These are phyloP conservation scores for Diaporthe humulicola DNA, from an alignment of 2,329 filamentous ascomycete species.

Conservation along the genomic window DNA sequence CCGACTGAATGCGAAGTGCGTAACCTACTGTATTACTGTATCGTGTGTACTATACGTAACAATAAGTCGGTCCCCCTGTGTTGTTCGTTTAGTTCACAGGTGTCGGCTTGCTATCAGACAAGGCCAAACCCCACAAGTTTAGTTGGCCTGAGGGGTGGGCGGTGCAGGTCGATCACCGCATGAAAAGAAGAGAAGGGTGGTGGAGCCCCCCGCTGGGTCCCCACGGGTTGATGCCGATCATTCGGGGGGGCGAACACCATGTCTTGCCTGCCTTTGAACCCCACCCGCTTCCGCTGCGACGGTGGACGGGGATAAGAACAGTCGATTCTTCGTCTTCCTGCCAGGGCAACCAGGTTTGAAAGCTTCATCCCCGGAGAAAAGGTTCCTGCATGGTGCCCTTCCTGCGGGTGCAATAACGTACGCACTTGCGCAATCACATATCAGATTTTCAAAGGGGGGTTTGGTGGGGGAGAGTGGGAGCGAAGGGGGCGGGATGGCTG, in stretches of 20 bases:
- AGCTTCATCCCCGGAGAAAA: background rate
- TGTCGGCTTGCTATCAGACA: too few relatives aligned
- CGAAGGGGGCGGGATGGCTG: background rate
- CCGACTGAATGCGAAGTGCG: too few relatives aligned
- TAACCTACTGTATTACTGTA: too few relatives aligned
- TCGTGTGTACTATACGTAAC: too few relatives aligned
- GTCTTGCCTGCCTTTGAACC: background rate
- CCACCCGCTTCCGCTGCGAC: constrained; percentile 4
- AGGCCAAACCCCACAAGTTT: background rate
- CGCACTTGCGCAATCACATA: background rate
- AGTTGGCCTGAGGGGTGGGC: background rate
- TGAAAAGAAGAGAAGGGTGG: background rate
- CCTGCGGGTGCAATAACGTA: too few relatives aligned
- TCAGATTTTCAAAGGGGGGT: background rate
- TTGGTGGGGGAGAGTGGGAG: background rate
- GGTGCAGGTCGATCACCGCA: constrained; percentile 25
- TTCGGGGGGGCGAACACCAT: constrained; percentile 14
- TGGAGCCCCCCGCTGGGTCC: constrained; percentile 9
- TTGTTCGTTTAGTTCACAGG: too few relatives aligned
- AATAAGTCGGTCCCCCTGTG: too few relatives aligned
- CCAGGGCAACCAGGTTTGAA: background rate
- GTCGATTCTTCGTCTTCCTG: background rate
- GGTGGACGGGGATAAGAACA: background rate
- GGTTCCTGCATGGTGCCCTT: background rate
- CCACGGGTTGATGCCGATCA: constrained; percentile 26